phyloP scores from a whole-genome alignment of 2,329 filamentous ascomycete genomes.

The Pseudocercospora macadamiae region DNA sequence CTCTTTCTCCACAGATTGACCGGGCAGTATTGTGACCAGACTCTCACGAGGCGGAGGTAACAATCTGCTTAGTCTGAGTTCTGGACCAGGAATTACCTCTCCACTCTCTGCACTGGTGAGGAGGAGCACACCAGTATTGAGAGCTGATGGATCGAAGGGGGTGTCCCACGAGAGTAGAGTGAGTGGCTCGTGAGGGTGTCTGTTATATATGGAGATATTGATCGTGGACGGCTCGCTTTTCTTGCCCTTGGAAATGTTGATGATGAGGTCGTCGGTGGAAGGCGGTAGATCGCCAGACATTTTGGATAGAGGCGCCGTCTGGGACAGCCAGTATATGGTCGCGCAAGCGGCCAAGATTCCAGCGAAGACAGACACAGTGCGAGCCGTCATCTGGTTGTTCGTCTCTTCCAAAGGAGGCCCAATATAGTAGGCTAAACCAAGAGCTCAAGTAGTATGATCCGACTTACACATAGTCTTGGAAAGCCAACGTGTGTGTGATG shows the following conservation, averaged over 20 bases:
- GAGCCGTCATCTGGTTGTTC: conserved; percentile 1
- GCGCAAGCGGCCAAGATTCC: background rate
- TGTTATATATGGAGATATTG: conserved; percentile 43
- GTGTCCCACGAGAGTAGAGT: conserved; percentile 47
- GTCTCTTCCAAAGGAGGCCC: too few relatives aligned
- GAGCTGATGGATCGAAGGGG: conserved; percentile 43
- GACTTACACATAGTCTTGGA: too few relatives aligned
- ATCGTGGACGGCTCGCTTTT: conserved; percentile 22
- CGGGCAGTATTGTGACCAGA: conserved; percentile 41
- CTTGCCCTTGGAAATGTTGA: conserved; percentile 10
- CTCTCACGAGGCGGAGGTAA: conserved; percentile 43
- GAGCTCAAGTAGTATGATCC: too few relatives aligned
- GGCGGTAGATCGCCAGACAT: background rate
- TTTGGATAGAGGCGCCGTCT: background rate
- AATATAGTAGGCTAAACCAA: too few relatives aligned
- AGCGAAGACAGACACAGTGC: background rate
- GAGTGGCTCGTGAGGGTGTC: conserved; percentile 37
- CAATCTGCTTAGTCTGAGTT: conserved; percentile 41
- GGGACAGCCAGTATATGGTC: background rate
- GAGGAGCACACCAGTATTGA: conserved; percentile 44
- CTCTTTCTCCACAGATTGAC: conserved; percentile 39
- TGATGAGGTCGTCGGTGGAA: conserved; percentile 9
- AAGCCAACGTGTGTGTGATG: too few relatives aligned
- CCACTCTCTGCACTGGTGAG: conserved; percentile 36
- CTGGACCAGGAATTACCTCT: conserved; percentile 35